These are phyloP conservation scores for Chytriomyces confervae DNA, from an alignment of 192 early-diverging fungal species.

Conservation along the genomic window DNA sequence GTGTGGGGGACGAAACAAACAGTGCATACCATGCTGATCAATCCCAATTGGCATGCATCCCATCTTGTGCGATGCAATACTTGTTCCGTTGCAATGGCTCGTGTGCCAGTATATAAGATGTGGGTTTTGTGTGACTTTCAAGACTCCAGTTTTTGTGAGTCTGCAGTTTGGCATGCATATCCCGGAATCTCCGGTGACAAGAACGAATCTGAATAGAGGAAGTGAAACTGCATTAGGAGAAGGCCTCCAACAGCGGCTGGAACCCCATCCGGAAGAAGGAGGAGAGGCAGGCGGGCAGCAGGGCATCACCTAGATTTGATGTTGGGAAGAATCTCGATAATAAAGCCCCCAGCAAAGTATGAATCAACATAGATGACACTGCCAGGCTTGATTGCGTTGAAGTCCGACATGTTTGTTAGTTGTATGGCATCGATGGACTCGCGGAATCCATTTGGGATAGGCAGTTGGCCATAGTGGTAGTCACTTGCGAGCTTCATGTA, in stretches of 20 bases:
- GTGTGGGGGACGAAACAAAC: too few species aligned
- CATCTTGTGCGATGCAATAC: conserved; percentile 5
- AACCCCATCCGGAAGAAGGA: not conserved
- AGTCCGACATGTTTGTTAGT: not conserved
- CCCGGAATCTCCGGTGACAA: not conserved
- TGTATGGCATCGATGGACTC: not conserved
- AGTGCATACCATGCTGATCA: conserved; percentile 15
- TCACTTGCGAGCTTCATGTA: conserved; percentile 4
- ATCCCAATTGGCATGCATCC: conserved; percentile 29
- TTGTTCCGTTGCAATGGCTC: not conserved
- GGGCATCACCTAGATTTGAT: not conserved
- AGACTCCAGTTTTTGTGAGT: not conserved
- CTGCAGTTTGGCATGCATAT: not conserved
- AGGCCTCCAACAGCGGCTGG: not conserved
- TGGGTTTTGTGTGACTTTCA: not conserved
- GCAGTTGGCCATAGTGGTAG: not conserved
- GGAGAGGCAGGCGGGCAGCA: too few species aligned
- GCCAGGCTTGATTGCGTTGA: not conserved
- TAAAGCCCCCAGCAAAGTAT: not conserved
- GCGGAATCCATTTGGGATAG: not conserved
- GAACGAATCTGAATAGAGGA: not conserved
- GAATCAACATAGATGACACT: not conserved
- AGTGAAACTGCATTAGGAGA: not conserved
- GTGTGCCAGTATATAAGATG: not conserved
- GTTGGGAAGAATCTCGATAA: not conserved